Base-by-base conservation (phyloP, 2,329 filamentous ascomycete genomes). In the Penicillium hesseltinei region DNA sequence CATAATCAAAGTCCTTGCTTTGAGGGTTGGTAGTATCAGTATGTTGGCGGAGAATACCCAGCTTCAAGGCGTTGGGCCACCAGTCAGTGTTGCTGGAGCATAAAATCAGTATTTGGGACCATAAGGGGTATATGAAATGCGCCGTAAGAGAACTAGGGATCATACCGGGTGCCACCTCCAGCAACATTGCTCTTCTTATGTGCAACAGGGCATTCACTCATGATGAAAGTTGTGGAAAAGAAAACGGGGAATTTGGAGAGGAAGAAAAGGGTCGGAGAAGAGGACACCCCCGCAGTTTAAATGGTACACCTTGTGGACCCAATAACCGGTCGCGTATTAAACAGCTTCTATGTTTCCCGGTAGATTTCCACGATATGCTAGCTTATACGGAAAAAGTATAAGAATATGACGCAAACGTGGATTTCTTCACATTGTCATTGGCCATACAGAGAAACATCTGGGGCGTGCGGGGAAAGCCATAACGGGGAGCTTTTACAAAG, bases 21-120 rank as follows among this genome's bases (percentile, higher is more conserved):
- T 86, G 71, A 0, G 89, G 89, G 73, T 89, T 88, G 62, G 83
- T 83, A 57, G 80, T 77, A 23, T 80, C 69, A 36, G 82, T 84
- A 71, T 90, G 83, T 76, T 91, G 89, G 69, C 89, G 88, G 52
- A 92, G 83, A 68, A 91, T 86, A 77, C 88, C 85, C 64, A 90
- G 80, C 69, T 80, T 83, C 62, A 92, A 76, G 66, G 82, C 77
- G 57, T 86, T 81, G 53, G 89, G 89, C 89, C 89, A 92, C 86
- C 88, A 91, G 79, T 92, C 87, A 54, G 66, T 69, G 78, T 87
- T 90, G 60, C 79, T 57, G 5, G n/a, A 31, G 13, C 5, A 25
- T 10, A n/a, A 15, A 7, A 42, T 56, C 4, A 56, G 53, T 42
- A 35, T 29, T 31, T 21, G 3, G 7, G 36, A 17, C 2, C 29